phyloP scores from a whole-genome alignment of 257 asterid species.

The Vinca minor region DNA sequence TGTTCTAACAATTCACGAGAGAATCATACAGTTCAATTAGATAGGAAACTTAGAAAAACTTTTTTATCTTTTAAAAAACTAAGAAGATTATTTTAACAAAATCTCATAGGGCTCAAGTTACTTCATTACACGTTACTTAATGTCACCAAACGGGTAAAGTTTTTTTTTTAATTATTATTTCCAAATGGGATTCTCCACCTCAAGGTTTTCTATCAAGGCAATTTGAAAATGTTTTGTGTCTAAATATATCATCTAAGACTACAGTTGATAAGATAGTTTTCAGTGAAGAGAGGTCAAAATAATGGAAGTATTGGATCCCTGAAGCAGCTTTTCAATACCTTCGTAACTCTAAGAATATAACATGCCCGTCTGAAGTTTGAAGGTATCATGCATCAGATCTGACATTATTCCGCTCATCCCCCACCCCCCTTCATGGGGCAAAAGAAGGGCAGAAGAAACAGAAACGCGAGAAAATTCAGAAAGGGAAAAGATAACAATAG shows the following conservation, averaged over 20 bases:
- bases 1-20: not conserved
- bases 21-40: not conserved
- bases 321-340: not conserved
- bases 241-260: not conserved
- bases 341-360: not conserved
- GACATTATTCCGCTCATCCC: not conserved
- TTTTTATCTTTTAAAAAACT: not conserved
- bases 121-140: not conserved
- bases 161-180: not conserved
- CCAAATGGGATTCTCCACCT: not conserved
- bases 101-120: not conserved
- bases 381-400: not conserved
- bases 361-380: not conserved
- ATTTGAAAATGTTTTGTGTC: not conserved
- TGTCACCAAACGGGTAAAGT: not conserved
- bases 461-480: not conserved
- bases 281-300: not conserved
- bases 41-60: not conserved
- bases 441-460: not conserved
- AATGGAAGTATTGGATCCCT: not conserved
- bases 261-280: not conserved
- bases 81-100: not conserved
- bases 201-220: not conserved
- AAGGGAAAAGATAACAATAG: not conserved
- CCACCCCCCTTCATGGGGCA: too few species aligned